Conservation (phyloP, 83 land plant species). For the Picea abies region DNA sequence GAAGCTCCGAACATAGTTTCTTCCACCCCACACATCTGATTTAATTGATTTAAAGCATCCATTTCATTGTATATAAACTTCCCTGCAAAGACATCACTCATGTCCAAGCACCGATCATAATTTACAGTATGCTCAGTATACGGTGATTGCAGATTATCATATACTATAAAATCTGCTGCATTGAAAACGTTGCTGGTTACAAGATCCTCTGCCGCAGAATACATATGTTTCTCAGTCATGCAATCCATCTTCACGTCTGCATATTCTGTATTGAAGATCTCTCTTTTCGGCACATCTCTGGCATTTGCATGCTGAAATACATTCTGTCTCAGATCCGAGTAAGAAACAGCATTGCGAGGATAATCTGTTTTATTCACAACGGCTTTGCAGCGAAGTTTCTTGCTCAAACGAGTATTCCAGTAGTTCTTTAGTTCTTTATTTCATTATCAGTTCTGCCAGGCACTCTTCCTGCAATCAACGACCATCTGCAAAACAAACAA, state of each 20-base stretch:
- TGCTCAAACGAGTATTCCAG: constrained; percentile 14
- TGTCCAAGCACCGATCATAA: background rate
- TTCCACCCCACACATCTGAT: background rate
- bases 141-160: background rate
- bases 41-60: background rate
- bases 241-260: background rate
- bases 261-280: background rate
- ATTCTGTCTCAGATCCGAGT: background rate
- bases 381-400: background rate
- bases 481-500: constrained; percentile 9
- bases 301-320: background rate
- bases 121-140: background rate
- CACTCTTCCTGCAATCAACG: constrained; percentile 6
- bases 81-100: no score
- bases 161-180: background rate
- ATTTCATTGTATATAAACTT: background rate
- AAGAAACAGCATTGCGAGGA: background rate
- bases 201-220: background rate
- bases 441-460: constrained; percentile 13
- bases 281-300: background rate
- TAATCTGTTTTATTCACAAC: background rate
- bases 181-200: background rate
- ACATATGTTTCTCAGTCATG: background rate
- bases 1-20: no score
- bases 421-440: constrained; percentile 10